Evolutionary conservation across 306 rosid genomes (phyloP).

Genomic region (Quercus cerris): DNA sequence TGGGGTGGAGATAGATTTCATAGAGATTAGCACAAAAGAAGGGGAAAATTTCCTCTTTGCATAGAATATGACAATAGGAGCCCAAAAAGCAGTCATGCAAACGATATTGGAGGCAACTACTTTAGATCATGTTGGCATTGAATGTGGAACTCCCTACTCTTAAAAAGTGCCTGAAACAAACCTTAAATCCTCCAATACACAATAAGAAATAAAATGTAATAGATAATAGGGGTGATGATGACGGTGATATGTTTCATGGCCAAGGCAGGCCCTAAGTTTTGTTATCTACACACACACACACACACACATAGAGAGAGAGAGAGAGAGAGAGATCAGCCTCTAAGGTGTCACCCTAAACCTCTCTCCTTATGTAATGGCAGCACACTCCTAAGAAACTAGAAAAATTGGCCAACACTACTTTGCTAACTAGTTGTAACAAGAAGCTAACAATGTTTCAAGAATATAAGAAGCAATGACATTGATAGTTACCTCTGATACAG

Average conservation of each 20-base stretch:
- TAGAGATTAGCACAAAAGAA: no score
- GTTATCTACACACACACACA: not conserved
- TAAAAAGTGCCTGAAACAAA: not conserved
- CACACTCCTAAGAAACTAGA: not conserved
- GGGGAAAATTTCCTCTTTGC: no score
- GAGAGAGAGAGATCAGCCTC: not conserved
- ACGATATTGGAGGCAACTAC: no score
- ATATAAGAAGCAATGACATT: constrained; percentile 4
- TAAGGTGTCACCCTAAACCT: not conserved
- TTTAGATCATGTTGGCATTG: no score
- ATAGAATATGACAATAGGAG: no score
- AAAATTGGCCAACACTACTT: not conserved
- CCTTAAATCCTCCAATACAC: not conserved
- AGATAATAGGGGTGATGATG: not conserved
- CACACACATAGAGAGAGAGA: no score
- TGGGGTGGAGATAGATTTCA: no score
- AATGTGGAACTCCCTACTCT: not conserved
- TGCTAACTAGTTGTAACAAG: not conserved
- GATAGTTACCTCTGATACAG: constrained; percentile 76
- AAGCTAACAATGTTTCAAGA: not conserved
- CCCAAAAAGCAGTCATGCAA: no score
- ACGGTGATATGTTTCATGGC: not conserved
- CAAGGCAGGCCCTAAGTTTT: not conserved
- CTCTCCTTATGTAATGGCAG: not conserved
- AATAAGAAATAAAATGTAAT: not conserved